Evolutionary conservation across 805 yeast genomes (phyloP).

Genomic region (Candida broadrunensis): DNA sequence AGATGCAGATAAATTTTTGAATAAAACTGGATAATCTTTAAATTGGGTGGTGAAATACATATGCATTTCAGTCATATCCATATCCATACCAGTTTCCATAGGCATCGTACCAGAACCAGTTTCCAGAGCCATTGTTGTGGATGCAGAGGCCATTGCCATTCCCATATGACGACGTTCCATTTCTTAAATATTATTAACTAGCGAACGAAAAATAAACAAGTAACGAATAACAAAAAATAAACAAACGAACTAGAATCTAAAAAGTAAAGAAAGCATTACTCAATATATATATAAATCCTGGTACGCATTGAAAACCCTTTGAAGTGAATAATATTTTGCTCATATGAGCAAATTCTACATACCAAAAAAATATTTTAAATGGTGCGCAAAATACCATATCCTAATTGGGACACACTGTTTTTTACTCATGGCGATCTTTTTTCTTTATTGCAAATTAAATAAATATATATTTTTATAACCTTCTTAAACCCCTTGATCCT

Average conservation of each 20-base stretch:
- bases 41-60: slow-evolving; percentile 52
- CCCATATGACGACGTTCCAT: neutral
- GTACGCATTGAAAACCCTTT: too few relatives aligned
- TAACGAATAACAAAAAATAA: too few relatives aligned
- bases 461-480: too few relatives aligned
- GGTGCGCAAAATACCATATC: slow-evolving; percentile 3
- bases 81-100: slow-evolving; percentile 9
- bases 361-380: too few relatives aligned
- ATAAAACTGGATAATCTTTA: slow-evolving; percentile 59
- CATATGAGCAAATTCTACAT: too few relatives aligned
- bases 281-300: too few relatives aligned
- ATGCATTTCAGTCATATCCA: slow-evolving; percentile 45
- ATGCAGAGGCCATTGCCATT: slow-evolving; percentile 5
- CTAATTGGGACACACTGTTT: slow-evolving; percentile 1
- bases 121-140: slow-evolving; percentile 8
- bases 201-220: too few relatives aligned
- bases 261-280: too few relatives aligned
- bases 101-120: slow-evolving; percentile 3
- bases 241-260: too few relatives aligned
- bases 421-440: neutral
- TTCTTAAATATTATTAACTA: too few relatives aligned
- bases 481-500: neutral
- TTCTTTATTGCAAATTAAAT: too few relatives aligned
- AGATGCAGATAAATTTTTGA: slow-evolving; percentile 50
- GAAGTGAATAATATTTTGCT: too few relatives aligned